These are phyloP conservation scores for Paraglomus occultum DNA, from an alignment of 192 early-diverging fungal genomes.

Conservation along the genomic window DNA sequence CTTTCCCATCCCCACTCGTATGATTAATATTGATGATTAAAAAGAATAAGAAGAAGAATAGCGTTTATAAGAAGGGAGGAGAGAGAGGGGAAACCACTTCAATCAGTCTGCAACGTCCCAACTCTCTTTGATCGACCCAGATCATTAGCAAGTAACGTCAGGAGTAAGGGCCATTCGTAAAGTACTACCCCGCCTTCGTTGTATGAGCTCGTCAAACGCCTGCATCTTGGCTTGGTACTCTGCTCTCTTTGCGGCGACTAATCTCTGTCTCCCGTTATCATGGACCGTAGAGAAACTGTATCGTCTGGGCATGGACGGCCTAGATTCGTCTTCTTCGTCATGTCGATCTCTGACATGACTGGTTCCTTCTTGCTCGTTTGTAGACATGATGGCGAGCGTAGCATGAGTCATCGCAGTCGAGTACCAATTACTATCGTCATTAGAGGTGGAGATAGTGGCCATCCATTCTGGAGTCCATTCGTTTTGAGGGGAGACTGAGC, in stretches of 20 bases:
- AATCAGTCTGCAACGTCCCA: no score
- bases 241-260: conserved; percentile 5
- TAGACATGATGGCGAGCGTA: background rate
- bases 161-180: conserved; percentile 38
- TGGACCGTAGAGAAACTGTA: conserved; percentile 23
- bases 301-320: conserved; percentile 1
- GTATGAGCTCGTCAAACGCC: conserved; percentile 43
- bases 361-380: background rate
- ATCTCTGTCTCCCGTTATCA: conserved; percentile 12
- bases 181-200: conserved; percentile 39
- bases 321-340: background rate
- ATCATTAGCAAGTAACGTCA: background rate
- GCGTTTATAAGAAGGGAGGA: no score
- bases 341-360: background rate
- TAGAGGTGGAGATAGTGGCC: background rate
- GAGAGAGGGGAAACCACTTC: no score
- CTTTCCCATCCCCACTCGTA: no score
- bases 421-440: background rate
- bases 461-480: conserved; percentile 22
- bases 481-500: background rate
- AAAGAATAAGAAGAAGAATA: no score
- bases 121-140: no score
- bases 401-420: background rate
- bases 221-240: conserved; percentile 39
- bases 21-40: no score